Base-by-base conservation (phyloP, 2,329 filamentous ascomycete species). In the Scortechinia acanthostroma region DNA sequence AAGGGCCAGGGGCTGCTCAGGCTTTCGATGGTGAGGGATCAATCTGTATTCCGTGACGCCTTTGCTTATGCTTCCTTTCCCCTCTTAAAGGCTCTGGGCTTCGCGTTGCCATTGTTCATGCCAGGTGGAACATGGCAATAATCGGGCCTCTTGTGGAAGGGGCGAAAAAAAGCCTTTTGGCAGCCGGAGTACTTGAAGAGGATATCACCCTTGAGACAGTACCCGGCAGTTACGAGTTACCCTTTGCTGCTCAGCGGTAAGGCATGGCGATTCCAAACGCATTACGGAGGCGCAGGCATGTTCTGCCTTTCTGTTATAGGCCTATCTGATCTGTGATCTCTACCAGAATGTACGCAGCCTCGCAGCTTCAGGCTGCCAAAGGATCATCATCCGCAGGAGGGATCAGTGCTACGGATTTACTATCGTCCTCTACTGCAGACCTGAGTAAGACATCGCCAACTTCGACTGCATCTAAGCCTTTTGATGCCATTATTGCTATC, bases 401-500 rank as follows among this genome's bases (percentile, higher is more conserved):
- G 46, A 6, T 40, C 13, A 13, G 10, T 10, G 35, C 35, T 13
- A 19, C 10, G 10, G 88, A 94, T 65, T 79, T 94, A 43, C 80
- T 93, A 46, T 83, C 77, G 53, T 71, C 78, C 49, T 76, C 73
- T 20, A 76, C 86, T 1, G 74, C 83, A 22, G 86, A 95, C 62
- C 75, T 90, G 22, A 70, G 74, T 21, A 66, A 74, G 14, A 50
- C 71, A 17, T 49, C 64, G 42, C 50, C 61, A 22, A 57, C 66
- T 2, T 53, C 66, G 2, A 60, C 64, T n/a, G 56, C 71, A 49
- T 67, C 76, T 47, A 68, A 72, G 46, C 80, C 89, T 17, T 97
- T 97, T 57, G 91, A 97, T 60, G 93, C 93, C 50, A 82, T 98
- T 51, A 91, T 98, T 53, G 90, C 93, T 45, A 87, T 98, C 53